These are phyloP conservation scores for Fusarium torreyae DNA, from an alignment of 2,329 filamentous ascomycete species.

Conservation along the genomic window DNA sequence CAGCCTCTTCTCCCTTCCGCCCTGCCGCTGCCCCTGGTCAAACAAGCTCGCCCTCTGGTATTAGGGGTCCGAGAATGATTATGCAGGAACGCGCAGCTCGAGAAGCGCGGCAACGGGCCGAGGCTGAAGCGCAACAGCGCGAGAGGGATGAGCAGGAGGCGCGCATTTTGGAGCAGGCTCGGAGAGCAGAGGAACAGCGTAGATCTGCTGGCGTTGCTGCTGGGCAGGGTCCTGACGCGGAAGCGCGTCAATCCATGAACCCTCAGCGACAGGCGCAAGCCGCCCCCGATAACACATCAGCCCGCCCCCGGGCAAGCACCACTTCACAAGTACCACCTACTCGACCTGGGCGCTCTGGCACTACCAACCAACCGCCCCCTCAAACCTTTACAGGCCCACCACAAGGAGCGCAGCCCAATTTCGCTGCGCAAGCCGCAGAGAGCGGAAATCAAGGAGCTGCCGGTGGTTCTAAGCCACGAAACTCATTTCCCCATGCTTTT, in stretches of 20 bases:
- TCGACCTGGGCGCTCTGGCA: slow-evolving; percentile 41
- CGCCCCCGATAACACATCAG: slow-evolving; percentile 46
- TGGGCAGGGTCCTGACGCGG: slow-evolving; percentile 52
- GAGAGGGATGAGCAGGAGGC: slow-evolving; percentile 72
- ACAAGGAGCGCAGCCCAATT: slow-evolving; percentile 35
- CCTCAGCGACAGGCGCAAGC: slow-evolving; percentile 52
- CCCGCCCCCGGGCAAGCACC: slow-evolving; percentile 49
- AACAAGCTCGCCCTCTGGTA: slow-evolving; percentile 73
- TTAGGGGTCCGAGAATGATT: slow-evolving; percentile 89
- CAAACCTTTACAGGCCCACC: slow-evolving; percentile 43
- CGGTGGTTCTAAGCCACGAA: slow-evolving; percentile 63
- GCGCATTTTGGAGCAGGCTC: slow-evolving; percentile 68
- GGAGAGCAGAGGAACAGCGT: slow-evolving; percentile 68
- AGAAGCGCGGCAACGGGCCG: slow-evolving; percentile 78
- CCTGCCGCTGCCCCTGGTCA: slow-evolving; percentile 66
- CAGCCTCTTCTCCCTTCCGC: slow-evolving; percentile 59
- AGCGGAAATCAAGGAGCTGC: slow-evolving; percentile 35
- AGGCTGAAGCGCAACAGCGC: slow-evolving; percentile 74
- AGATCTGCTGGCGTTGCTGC: slow-evolving; percentile 68
- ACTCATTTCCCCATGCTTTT: slow-evolving; percentile 94
- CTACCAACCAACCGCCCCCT: slow-evolving; percentile 36
- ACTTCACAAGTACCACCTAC: slow-evolving; percentile 46
- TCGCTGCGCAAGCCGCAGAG: slow-evolving; percentile 40
- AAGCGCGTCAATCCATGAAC: slow-evolving; percentile 54
- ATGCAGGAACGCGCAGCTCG: slow-evolving; percentile 89